phyloP scores from a whole-genome alignment of 2,329 filamentous ascomycete species.

The Aspergillus jensenii region DNA sequence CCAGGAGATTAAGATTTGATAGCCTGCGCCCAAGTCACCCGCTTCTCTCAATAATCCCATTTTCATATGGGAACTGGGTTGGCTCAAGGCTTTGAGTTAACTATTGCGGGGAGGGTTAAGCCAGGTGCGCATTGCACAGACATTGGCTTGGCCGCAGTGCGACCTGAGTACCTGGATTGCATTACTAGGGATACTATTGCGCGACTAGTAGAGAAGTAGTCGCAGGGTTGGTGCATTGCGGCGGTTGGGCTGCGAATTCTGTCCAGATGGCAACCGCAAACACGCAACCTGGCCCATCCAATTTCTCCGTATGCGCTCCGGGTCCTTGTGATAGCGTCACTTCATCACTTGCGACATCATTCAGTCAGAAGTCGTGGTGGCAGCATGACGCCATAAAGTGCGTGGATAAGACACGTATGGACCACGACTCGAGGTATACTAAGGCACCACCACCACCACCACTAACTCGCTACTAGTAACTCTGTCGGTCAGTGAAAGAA shows the following conservation, averaged over 20 bases:
- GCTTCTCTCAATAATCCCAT: not conserved
- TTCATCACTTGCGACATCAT: constrained; percentile 3
- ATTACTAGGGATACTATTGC: not conserved
- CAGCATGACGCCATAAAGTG: constrained; percentile 1
- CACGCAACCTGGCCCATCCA: not conserved
- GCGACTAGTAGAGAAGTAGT: not conserved
- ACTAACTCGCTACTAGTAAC: too few relatives aligned
- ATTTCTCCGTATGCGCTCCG: not conserved
- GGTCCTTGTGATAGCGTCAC: not conserved
- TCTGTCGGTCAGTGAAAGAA: too few relatives aligned
- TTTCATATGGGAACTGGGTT: not conserved
- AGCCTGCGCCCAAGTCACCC: not conserved
- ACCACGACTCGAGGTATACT: not conserved
- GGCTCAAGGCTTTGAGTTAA: not conserved
- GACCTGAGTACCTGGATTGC: constrained; percentile 9
- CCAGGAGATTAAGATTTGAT: not conserved
- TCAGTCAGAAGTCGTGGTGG: constrained; percentile 1
- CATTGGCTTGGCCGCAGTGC: not conserved
- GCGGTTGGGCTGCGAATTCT: constrained; percentile 3
- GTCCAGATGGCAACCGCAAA: not conserved
- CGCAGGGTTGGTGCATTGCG: constrained; percentile 2
- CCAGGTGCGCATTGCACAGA: not conserved
- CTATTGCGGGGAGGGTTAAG: not conserved
- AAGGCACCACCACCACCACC: too few relatives aligned
- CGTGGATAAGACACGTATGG: constrained; percentile 6